A percentile compares a stretch with the other conserved stretches of the same genome.
Conservation (phyloP, 768 basidiomycete genomes). For the Paxillus ammoniavirescens region DNA sequence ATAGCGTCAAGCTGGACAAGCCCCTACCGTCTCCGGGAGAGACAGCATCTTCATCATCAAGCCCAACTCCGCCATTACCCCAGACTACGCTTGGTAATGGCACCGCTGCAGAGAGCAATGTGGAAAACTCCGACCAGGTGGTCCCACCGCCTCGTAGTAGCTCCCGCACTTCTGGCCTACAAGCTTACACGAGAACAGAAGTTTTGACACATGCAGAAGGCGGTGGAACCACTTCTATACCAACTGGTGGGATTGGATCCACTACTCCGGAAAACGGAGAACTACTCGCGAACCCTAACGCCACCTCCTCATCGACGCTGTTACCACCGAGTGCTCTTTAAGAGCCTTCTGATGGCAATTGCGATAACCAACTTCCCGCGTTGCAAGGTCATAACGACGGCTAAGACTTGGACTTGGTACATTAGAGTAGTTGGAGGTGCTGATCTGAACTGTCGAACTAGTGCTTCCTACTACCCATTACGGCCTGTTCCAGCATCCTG, state of each 20-base stretch:
- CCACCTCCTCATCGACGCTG: constrained; percentile 10
- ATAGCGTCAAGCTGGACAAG: constrained; percentile 26
- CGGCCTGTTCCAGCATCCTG: neutral
- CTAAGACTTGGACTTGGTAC: constrained; percentile 7
- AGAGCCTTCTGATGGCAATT: constrained; percentile 12
- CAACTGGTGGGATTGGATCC: neutral
- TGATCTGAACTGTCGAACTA: constrained; percentile 1
- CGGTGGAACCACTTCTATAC: neutral
- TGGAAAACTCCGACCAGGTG: constrained; percentile 18
- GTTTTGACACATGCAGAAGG: constrained; percentile 2
- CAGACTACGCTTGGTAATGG: constrained; percentile 10
- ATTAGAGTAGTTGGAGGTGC: constrained; percentile 11
- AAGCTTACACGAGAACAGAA: constrained; percentile 8
- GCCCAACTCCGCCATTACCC: constrained; percentile 7
- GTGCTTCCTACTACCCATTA: too few relatives aligned
- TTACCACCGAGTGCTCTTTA: neutral
- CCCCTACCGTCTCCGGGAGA: constrained; percentile 27
- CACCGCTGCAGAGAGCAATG: constrained; percentile 8
- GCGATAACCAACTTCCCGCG: neutral
- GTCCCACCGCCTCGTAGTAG: constrained; percentile 20
- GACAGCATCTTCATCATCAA: constrained; percentile 21
- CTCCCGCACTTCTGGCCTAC: constrained; percentile 13
- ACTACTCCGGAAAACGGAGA: constrained; percentile 4
- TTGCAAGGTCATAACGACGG: neutral
- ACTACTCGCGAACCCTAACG: constrained; percentile 5